Evolutionary conservation across 139 green algal species (phyloP).

Genomic region (Volvox reticuliferus): DNA sequence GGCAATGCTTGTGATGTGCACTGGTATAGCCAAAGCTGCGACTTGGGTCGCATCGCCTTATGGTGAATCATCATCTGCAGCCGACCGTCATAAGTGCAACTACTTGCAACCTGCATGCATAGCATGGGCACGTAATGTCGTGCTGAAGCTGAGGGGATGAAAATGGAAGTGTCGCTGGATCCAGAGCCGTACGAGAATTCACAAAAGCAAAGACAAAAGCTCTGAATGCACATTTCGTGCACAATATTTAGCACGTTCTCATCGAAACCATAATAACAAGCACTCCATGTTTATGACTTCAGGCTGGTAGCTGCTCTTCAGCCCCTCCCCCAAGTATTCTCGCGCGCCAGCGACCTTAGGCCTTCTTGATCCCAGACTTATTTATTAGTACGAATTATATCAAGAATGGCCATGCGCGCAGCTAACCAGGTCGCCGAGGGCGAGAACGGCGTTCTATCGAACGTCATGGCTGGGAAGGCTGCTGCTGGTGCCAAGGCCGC

Average conservation of each 20-base stretch:
- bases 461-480: slow-evolving; percentile 24
- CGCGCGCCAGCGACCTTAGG: background rate
- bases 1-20: no score
- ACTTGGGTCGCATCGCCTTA: no score
- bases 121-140: no score
- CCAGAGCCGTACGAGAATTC: background rate
- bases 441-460: slow-evolving; percentile 29
- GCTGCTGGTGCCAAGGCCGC: slow-evolving; percentile 6
- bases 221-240: background rate
- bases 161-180: background rate
- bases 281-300: no score
- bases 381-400: background rate
- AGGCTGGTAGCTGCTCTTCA: background rate
- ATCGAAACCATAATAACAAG: no score
- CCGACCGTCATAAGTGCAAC: no score
- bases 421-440: background rate
- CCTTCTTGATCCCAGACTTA: background rate
- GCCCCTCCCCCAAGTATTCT: background rate
- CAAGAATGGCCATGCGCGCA: slow-evolving; percentile 33
- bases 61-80: no score
- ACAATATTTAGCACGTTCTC: no score
- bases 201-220: background rate
- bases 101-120: no score
- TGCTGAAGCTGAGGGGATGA: no score
- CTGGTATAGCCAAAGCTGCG: no score